Percentiles rank a stretch among this genome's conserved stretches.
These are phyloP conservation scores for Conticribra weissflogii DNA, from an alignment of 108 stramenopile species.

Conservation along the genomic window DNA sequence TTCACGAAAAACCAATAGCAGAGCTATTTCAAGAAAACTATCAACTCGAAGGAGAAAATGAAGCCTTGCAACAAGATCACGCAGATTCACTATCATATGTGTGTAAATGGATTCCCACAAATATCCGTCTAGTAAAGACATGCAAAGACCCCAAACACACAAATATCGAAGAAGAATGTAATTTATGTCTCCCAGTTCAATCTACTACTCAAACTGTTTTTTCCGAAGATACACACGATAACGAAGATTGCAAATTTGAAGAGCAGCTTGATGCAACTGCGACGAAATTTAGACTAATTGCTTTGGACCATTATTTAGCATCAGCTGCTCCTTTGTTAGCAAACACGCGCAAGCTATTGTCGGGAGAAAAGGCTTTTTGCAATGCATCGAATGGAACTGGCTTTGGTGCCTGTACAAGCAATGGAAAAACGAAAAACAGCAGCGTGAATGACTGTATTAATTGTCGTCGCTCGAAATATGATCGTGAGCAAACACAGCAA, in stretches of 20 bases:
- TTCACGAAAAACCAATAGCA: neutral
- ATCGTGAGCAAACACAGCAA: neutral
- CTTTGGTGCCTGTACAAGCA: neutral
- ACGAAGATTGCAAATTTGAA: neutral
- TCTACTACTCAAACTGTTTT: neutral
- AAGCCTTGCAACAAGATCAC: neutral
- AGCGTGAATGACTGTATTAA: neutral
- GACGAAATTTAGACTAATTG: conserved; percentile 6
- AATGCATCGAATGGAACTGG: neutral
- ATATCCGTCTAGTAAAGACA: conserved; percentile 8
- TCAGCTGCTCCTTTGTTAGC: conserved; percentile 13
- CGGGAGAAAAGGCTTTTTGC: neutral
- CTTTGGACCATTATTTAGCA: conserved; percentile 36
- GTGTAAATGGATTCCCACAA: conserved; percentile 25
- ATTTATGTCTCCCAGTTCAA: conserved; percentile 14
- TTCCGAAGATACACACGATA: neutral
- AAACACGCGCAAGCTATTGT: conserved; percentile 19
- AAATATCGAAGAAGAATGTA: neutral
- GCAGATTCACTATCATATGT: neutral
- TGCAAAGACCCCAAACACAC: neutral
- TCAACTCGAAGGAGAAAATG: neutral
- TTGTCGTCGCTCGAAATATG: conserved; percentile 1
- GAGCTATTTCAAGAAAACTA: neutral
- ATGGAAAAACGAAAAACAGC: neutral
- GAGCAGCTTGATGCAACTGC: neutral